Evolutionary conservation across 768 basidiomycete genomes (phyloP), one percentile per base, ranked within the genome.

Genomic region (Lactarius quietus): DNA sequence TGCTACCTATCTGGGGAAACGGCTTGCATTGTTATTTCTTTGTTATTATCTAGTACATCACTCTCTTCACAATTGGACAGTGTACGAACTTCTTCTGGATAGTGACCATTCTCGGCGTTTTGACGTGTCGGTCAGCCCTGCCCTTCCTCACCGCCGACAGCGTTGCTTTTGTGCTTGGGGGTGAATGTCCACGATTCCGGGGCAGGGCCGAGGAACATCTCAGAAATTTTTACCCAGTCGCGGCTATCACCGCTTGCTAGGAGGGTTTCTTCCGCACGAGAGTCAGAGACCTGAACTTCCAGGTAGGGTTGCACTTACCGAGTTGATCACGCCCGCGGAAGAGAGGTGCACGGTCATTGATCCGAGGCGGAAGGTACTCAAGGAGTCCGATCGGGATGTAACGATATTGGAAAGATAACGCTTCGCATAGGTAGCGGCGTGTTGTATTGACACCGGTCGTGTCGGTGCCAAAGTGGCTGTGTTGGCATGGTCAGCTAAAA

Each of bases 111-210:
- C n/a, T 26, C 4, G 14, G 26, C 6, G 48, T 62, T 29, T 23
- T 10, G 26, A 66, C 43, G 26, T 23, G 23, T 14, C 23, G 5
- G 28, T 76, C 70, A 85, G 7, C 85, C 90, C 70, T 91, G 88
- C 63, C 79, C 82, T 62, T 88, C 88, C 35, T 83, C 82, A 26
- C 62, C 67, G 10, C 77, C 79, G 74, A 86, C 82, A 1, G 91
- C 79, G 74, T 97, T 98, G 68, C 92, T 95, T 77, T 93, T 95
- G 77, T 98, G 95, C 76, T 97, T 98, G 2, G 95, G 94, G 17
- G 85, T 86, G 76, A 97, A 98, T 8, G 78, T 77, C 87, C 92
- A 96, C 3, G 83, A 79, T 65, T 91, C 90, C 1, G 93, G 95
- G 1, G 86, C 84, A 63, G 89, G 89, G 1, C 95, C 96, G 29